These are phyloP conservation scores for Scorias spongiosa DNA, from an alignment of 2,329 filamentous ascomycete species.

Conservation along the genomic window DNA sequence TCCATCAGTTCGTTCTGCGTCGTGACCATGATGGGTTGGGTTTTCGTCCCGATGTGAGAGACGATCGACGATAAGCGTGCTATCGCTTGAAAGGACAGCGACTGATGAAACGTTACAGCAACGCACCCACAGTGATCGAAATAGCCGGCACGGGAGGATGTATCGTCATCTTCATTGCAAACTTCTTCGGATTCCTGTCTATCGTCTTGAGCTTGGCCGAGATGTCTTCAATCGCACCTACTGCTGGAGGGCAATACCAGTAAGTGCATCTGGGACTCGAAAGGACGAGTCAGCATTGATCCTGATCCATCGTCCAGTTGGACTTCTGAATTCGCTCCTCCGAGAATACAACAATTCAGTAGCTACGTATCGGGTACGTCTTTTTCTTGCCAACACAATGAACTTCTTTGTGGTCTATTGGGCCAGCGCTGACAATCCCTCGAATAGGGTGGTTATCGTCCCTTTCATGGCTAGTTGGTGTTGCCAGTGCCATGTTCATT, in stretches of 20 bases:
- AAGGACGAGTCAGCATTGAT: background rate
- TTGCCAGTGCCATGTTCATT: slow-evolving; percentile 21
- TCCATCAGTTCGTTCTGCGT: background rate
- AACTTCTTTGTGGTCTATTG: background rate
- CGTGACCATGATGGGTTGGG: slow-evolving; percentile 10
- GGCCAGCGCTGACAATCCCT: background rate
- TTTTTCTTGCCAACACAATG: background rate
- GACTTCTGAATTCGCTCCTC: slow-evolving; percentile 1
- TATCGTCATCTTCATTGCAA: slow-evolving; percentile 14
- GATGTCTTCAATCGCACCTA: slow-evolving; percentile 19
- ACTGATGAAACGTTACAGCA: background rate
- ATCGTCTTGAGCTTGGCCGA: slow-evolving; percentile 21
- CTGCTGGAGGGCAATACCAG: slow-evolving; percentile 14
- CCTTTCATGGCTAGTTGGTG: slow-evolving; percentile 22
- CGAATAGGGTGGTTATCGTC: slow-evolving; percentile 22
- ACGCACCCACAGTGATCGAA: background rate
- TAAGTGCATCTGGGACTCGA: background rate
- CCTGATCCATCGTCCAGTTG: background rate
- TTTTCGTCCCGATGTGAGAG: slow-evolving; percentile 35
- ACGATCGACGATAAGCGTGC: slow-evolving; percentile 35
- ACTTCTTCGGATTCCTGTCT: slow-evolving; percentile 14
- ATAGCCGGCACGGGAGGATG: slow-evolving; percentile 7
- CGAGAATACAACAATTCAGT: background rate
- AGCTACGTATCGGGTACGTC: background rate
- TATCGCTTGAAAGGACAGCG: slow-evolving; percentile 2